Evolutionary conservation across 2,329 filamentous ascomycete species (phyloP).

Genomic region (Coniochaeta sp.): DNA sequence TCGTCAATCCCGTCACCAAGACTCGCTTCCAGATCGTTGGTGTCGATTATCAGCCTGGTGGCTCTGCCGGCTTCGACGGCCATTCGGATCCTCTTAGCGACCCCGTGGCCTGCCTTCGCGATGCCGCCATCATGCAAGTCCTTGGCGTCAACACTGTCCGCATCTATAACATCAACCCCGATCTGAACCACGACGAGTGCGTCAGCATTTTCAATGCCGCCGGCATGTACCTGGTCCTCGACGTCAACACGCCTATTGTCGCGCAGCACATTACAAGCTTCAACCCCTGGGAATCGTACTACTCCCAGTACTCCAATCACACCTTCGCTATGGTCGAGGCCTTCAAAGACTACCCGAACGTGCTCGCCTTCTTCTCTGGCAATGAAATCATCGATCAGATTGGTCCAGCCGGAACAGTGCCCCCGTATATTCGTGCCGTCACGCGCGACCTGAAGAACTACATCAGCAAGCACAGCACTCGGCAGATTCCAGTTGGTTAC

Average conservation of each 20-base stretch:
- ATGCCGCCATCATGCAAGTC: slow-evolving; percentile 58
- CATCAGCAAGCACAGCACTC: slow-evolving; percentile 61
- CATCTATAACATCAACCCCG: slow-evolving; percentile 60
- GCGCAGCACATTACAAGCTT: slow-evolving; percentile 49
- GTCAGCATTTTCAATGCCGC: slow-evolving; percentile 62
- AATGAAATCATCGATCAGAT: slow-evolving; percentile 71
- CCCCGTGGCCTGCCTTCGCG: slow-evolving; percentile 49
- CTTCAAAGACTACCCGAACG: slow-evolving; percentile 60
- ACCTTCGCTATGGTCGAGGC: slow-evolving; percentile 61
- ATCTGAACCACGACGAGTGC: slow-evolving; percentile 59
- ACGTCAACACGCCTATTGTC: slow-evolving; percentile 57
- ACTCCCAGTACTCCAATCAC: slow-evolving; percentile 53
- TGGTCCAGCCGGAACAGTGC: slow-evolving; percentile 49
- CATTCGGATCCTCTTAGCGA: slow-evolving; percentile 51
- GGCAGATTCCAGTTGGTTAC: slow-evolving; percentile 69
- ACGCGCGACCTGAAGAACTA: slow-evolving; percentile 77
- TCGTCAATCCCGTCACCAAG: slow-evolving; percentile 51
- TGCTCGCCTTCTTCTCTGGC: slow-evolving; percentile 66
- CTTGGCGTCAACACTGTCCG: slow-evolving; percentile 61
- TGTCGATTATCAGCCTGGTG: slow-evolving; percentile 62
- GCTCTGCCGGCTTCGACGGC: slow-evolving; percentile 54
- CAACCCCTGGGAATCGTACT: slow-evolving; percentile 53
- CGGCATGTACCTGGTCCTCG: slow-evolving; percentile 62
- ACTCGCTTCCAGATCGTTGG: slow-evolving; percentile 59
- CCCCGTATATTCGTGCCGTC: slow-evolving; percentile 67